Base-by-base conservation (phyloP, 768 basidiomycete species). In the Mycena pura region DNA sequence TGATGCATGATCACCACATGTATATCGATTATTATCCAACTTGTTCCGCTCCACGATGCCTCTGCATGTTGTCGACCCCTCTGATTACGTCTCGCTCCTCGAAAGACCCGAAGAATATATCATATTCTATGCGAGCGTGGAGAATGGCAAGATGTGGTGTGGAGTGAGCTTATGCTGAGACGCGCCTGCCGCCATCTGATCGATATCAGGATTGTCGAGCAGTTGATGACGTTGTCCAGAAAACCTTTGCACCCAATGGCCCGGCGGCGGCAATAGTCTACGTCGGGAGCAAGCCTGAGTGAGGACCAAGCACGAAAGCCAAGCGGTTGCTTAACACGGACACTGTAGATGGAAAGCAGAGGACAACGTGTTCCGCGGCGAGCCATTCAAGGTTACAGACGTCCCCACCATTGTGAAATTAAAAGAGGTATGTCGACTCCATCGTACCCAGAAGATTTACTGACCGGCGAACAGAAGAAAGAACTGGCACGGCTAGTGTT, bases 121-220 rank as follows among this genome's bases (percentile, higher is more conserved):
- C 25, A 75, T 93, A n/a, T 91, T 92, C 71, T 91, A 87, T 62
- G 83, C 90, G 10, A 90, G 88, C 19, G 77, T 86, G 48, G 81
- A 85, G 2, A 78, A 84, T 58, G 89, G 86, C 25, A 71, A 76
- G 53, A 73, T 87, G 69, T 92, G 91, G 91, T 92, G 91, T 69
- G 83, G 88, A 24, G 91, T 92, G 66, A 45, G 81, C 79, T 6
- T 49, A 8, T 31, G 59, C 32, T 24, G 10, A 2, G 19, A 6
- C 9, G 52, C 31, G 58, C 63, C 40, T n/a, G n/a, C 25, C 25
- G 46, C n/a, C 48, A 40, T 48, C 48, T 49, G 24, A 62, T 54
- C 17, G 25, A 10, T 31, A 31, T 29, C 2, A 86, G 91, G 91
- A 93, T 68, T 92, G 91, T 70, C 74, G 77, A 28, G 82, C 70